phyloP scores from a whole-genome alignment of 768 basidiomycete species.

The Porphyrellus cyaneotinctus region DNA sequence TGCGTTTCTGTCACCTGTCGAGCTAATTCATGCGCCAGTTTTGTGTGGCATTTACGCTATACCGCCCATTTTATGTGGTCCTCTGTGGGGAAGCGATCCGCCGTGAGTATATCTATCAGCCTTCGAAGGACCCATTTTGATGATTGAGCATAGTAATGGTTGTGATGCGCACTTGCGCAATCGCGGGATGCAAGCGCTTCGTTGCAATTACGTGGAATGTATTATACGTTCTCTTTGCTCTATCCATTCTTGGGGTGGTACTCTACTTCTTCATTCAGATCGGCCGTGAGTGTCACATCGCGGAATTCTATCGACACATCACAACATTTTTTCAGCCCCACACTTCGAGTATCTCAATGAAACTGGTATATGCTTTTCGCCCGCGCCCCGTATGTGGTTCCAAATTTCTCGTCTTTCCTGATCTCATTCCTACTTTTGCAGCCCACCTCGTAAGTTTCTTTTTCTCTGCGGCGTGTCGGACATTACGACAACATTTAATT shows the following conservation, averaged over 20 bases:
- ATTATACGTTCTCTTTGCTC: constrained; percentile 11
- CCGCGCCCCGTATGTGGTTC: constrained; percentile 15
- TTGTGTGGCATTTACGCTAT: constrained; percentile 3
- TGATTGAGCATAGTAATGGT: constrained; percentile 17
- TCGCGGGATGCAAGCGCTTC: constrained; percentile 12
- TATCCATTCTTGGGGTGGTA: neutral
- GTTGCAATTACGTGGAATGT: neutral
- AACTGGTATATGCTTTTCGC: constrained; percentile 10
- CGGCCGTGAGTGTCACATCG: neutral
- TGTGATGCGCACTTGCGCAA: constrained; percentile 23
- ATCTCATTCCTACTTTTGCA: constrained; percentile 2
- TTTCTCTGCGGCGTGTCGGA: neutral
- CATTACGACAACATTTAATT: neutral
- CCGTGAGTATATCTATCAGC: constrained; percentile 8
- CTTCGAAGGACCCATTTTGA: neutral
- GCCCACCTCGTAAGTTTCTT: constrained; percentile 8
- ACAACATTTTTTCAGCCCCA: neutral
- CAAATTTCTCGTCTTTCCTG: neutral
- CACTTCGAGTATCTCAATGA: constrained; percentile 8
- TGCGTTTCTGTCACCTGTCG: neutral
- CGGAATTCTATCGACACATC: neutral
- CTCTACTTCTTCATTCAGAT: neutral
- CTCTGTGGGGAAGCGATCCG: constrained; percentile 22
- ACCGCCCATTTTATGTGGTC: neutral
- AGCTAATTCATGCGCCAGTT: constrained; percentile 11